A percentile compares a stretch with the other conserved stretches of the same genome.
Evolutionary conservation across 768 basidiomycete species (phyloP).

Genomic region (Cubamyces sp.): DNA sequence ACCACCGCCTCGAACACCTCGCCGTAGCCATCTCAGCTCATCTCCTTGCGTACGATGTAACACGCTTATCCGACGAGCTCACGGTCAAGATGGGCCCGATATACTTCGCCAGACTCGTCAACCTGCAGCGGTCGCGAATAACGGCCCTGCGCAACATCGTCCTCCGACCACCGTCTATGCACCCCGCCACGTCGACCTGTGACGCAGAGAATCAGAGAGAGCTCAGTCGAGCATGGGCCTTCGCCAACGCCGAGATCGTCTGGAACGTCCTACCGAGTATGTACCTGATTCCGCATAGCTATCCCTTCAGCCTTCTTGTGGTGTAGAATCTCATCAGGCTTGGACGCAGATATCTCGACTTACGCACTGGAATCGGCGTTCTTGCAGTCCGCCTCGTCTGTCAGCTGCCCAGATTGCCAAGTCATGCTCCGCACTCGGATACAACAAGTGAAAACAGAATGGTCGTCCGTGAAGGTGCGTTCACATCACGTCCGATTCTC

Average conservation of each 20-base stretch:
- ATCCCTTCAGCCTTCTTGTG: too few relatives aligned
- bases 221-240: conserved; percentile 37
- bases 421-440: too few relatives aligned
- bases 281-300: too few relatives aligned
- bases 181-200: conserved; percentile 29
- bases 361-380: too few relatives aligned
- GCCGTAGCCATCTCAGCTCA: conserved; percentile 44
- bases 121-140: conserved; percentile 42
- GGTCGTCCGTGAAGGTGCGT: too few relatives aligned
- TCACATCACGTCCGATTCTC: too few relatives aligned
- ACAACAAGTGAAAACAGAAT: too few relatives aligned
- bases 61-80: conserved; percentile 42
- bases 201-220: conserved; percentile 25
- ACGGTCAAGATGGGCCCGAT: conserved; percentile 44
- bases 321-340: too few relatives aligned
- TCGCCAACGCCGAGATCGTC: conserved; percentile 34
- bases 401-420: too few relatives aligned
- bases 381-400: too few relatives aligned
- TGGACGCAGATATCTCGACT: too few relatives aligned
- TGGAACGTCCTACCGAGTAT: conserved; percentile 36
- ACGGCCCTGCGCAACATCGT: conserved; percentile 40
- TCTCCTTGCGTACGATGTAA: conserved; percentile 41
- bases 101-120: conserved; percentile 46
- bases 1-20: conserved; percentile 40
- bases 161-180: conserved; percentile 32